Evolutionary conservation across 495 filamentous ascomycete species (phyloP).

Genomic region (Neurospora sublineolata): DNA sequence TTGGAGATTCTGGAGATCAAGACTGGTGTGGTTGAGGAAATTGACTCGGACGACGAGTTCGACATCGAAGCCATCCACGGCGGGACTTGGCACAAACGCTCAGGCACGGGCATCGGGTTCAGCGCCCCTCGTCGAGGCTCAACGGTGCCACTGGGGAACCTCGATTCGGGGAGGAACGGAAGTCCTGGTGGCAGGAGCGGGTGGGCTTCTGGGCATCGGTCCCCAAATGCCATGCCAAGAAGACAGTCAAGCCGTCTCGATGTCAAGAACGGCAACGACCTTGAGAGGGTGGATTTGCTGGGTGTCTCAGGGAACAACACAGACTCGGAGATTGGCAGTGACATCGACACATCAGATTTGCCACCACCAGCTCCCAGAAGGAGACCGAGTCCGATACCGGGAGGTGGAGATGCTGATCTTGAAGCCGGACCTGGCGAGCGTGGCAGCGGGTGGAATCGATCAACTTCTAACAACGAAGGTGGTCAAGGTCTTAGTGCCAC

Average conservation of each 20-base stretch:
- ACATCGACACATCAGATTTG: conserved; percentile 54
- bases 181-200: conserved; percentile 20
- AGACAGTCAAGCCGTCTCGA: conserved; percentile 41
- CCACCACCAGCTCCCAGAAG: conserved; percentile 40
- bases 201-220: conserved; percentile 45
- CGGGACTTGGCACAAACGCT: conserved; percentile 63
- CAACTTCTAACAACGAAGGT: conserved; percentile 7
- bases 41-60: conserved; percentile 96
- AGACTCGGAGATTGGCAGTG: conserved; percentile 50
- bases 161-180: conserved; percentile 28
- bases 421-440: conserved; percentile 11
- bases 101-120: conserved; percentile 59
- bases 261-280: conserved; percentile 28
- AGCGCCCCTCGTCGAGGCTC: conserved; percentile 51
- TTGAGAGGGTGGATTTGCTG: conserved; percentile 57
- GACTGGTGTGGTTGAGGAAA: conserved; percentile 90
- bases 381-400: conserved; percentile 44
- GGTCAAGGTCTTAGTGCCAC: conserved; percentile 51
- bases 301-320: conserved; percentile 44
- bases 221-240: conserved; percentile 28
- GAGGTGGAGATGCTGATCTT: conserved; percentile 7
- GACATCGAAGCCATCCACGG: conserved; percentile 80
- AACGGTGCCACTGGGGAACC: conserved; percentile 42
- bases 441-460: conserved; percentile 3
- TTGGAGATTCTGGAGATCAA: conserved; percentile 88